Evolutionary conservation across 176 grass and related monocot species (phyloP).

Genomic region (Coix lacrymajobi): DNA sequence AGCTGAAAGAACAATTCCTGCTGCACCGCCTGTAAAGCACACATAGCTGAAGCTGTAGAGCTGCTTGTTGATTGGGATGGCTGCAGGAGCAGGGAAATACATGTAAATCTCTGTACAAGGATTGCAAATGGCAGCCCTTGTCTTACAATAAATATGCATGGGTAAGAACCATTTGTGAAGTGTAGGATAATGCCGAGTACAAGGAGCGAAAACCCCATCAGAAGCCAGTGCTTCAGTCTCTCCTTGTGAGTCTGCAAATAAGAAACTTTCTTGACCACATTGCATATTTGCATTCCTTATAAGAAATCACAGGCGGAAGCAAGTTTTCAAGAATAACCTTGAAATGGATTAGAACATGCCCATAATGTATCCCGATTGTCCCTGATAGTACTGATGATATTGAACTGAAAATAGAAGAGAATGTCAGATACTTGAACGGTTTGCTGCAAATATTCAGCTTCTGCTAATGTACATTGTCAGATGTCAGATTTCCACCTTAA

Average conservation of each 20-base stretch:
- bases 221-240: conserved; percentile 65
- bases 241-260: conserved; percentile 42
- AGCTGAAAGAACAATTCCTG: conserved; percentile 55
- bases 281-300: neutral
- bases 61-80: conserved; percentile 84
- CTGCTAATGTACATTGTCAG: neutral
- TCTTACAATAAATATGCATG: neutral
- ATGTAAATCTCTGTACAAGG: neutral
- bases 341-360: conserved; percentile 50
- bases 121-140: neutral
- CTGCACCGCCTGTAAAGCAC: conserved; percentile 61
- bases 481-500: conserved; percentile 34
- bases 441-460: neutral
- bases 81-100: conserved; percentile 17
- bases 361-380: conserved; percentile 52
- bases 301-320: neutral
- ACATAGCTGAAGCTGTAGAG: conserved; percentile 79
- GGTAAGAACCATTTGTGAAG: conserved; percentile 54
- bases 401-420: conserved; percentile 25
- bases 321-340: conserved; percentile 32
- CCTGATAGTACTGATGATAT: conserved; percentile 48
- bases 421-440: neutral
- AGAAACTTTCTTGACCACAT: neutral
- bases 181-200: conserved; percentile 52
- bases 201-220: conserved; percentile 47